These are phyloP conservation scores for Septoria linicola DNA, from an alignment of 2,329 filamentous ascomycete species.

Conservation along the genomic window DNA sequence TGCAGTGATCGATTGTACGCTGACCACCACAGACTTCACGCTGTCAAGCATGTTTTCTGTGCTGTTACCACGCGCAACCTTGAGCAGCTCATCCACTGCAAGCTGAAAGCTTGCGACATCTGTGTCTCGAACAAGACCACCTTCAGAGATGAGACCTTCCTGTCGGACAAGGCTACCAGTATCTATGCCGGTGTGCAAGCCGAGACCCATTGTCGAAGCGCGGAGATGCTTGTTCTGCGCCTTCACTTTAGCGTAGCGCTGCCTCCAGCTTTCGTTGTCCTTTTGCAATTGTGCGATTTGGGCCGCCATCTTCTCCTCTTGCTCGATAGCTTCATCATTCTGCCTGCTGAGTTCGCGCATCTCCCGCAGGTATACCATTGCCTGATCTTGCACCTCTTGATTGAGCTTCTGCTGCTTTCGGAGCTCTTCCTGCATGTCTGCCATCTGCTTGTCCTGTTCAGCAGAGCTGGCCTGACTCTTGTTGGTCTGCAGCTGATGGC, in stretches of 20 bases:
- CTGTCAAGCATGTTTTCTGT: constrained; percentile 74
- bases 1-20: constrained; percentile 79
- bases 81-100: constrained; percentile 84
- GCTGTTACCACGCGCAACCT: constrained; percentile 70
- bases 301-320: constrained; percentile 73
- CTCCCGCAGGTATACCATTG: constrained; percentile 77
- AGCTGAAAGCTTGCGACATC: constrained; percentile 95
- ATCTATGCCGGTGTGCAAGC: constrained; percentile 55
- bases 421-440: constrained; percentile 60
- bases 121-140: constrained; percentile 82
- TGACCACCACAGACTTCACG: constrained; percentile 82
- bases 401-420: constrained; percentile 79
- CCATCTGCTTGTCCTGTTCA: constrained; percentile 61
- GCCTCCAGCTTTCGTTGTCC: constrained; percentile 86
- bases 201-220: constrained; percentile 74
- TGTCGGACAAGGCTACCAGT: constrained; percentile 66
- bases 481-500: constrained; percentile 18
- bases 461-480: constrained; percentile 41
- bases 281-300: constrained; percentile 75
- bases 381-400: constrained; percentile 81
- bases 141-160: constrained; percentile 56
- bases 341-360: constrained; percentile 85
- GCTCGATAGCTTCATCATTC: constrained; percentile 74
- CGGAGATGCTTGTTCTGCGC: constrained; percentile 80
- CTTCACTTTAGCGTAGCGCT: constrained; percentile 82